Evolutionary conservation across 306 rosid genomes (phyloP).

Genomic region (Lablab purpureus): DNA sequence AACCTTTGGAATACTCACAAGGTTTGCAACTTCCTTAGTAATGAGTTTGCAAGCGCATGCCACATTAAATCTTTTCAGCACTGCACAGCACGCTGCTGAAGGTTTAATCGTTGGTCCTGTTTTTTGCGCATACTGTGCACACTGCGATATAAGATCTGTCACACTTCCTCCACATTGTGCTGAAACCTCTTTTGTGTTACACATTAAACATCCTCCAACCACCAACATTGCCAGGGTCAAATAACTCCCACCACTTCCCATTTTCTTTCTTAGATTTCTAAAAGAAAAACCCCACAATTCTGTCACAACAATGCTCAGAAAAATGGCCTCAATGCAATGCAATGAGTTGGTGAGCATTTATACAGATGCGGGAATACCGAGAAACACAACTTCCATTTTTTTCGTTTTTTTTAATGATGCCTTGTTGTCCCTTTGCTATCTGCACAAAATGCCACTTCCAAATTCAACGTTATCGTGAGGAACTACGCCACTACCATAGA

Average conservation of each 20-base stretch:
- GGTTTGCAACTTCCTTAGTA: conserved; percentile 32
- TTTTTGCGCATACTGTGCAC: conserved; percentile 47
- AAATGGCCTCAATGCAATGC: not conserved
- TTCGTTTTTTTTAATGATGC: not conserved
- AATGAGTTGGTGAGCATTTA: not conserved
- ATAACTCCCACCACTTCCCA: conserved; percentile 18
- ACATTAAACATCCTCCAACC: conserved; percentile 39
- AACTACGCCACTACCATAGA: not conserved
- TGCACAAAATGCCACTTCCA: not conserved
- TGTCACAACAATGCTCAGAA: not conserved
- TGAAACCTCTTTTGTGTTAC: conserved; percentile 41
- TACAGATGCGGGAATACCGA: not conserved
- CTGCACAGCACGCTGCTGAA: conserved; percentile 55
- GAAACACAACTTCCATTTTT: not conserved
- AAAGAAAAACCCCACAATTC: no score
- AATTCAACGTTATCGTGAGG: not conserved
- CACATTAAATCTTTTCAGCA: conserved; percentile 22
- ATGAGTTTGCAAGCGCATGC: conserved; percentile 52
- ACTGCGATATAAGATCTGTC: conserved; percentile 15
- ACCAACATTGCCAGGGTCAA: conserved; percentile 32
- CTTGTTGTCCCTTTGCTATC: not conserved
- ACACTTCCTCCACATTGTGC: conserved; percentile 49
- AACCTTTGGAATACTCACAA: conserved; percentile 45
- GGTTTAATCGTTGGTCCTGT: conserved; percentile 49
- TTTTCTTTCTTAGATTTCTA: not conserved